Conservation (phyloP, 176 grass and related monocot species). For the Aegilops speltoides region DNA sequence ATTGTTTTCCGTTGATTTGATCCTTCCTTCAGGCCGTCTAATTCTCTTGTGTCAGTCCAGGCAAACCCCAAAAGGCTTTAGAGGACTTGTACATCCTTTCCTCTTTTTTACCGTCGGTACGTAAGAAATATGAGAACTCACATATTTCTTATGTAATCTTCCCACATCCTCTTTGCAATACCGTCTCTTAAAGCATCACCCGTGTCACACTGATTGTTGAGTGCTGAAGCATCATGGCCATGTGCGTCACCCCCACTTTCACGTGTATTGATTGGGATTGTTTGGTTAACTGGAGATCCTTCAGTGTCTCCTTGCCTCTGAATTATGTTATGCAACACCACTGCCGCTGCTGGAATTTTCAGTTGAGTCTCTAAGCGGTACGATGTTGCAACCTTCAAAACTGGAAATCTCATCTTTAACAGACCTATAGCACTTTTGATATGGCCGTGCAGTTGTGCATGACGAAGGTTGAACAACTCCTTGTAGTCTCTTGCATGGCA, state of each 20-base stretch:
- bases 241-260: conserved; percentile 23
- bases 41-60: not conserved
- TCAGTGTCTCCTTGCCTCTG: conserved; percentile 23
- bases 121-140: not conserved
- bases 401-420: conserved; percentile 56
- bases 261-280: not conserved
- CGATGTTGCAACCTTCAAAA: conserved; percentile 45
- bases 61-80: not conserved
- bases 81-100: not conserved
- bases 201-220: conserved; percentile 28
- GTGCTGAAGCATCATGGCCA: conserved; percentile 24
- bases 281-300: not conserved
- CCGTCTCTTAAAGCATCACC: conserved; percentile 33
- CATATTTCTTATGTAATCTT: conserved; percentile 9
- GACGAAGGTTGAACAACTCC: conserved; percentile 56
- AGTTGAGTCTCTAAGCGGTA: conserved; percentile 46
- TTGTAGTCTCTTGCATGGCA: conserved; percentile 30
- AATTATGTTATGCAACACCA: conserved; percentile 54
- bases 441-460: conserved; percentile 42
- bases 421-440: conserved; percentile 30
- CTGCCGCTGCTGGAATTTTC: conserved; percentile 42
- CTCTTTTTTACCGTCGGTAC: not conserved
- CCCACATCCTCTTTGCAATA: conserved; percentile 49
- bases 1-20: not conserved
- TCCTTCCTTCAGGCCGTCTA: not conserved